Base-by-base conservation (phyloP, 2,329 filamentous ascomycete genomes). In the Plenodomus tracheiphilus region DNA sequence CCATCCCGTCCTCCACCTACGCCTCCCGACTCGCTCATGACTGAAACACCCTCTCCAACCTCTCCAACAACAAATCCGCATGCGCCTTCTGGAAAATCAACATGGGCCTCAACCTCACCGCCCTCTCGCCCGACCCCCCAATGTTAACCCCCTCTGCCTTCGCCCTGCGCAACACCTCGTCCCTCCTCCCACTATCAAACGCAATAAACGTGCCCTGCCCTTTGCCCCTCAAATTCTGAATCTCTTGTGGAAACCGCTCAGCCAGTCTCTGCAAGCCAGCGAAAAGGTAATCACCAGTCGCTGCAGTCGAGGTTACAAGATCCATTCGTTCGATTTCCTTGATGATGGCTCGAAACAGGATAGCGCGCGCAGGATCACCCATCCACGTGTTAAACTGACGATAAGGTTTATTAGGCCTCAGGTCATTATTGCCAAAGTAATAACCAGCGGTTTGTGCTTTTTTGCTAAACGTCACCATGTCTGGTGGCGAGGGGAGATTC, bases 321-420 rank as follows among this genome's bases (percentile, higher is more conserved):
- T 87, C 83, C 48, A 89, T 79, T 42, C 84, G 79, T 74, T 91
- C 79, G 47, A 96, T 86, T 77, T 96, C 91, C 49, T 88, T 76
- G 68, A 93, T 83, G 75, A 96, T 96, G 66, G 85, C 87, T 56
- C 88, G 85, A 86, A 95, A 96, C 59, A 96, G 81, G 51, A 96
- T 78, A 15, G 88, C 90, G 51, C 90, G 86, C 13, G 88, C 86
- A 15, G 91, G 91, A 76, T 96, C 91, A 65, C 91, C 91, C 87
- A 96, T 95, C 91, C 91, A 96, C 41, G 91, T 96, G 81, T 96
- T 96, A 82, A 96, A 96, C 76, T 96, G 91, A 54, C 91, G 86
- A 80, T 96, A 96, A 5, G 92, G 88, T 81, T 92, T 92, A 80
- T 96, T 96, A 54, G 91, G 91, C 11, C 89, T 82, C 61, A 96